Evolutionary conservation across 495 filamentous ascomycete genomes (phyloP), one percentile per base, ranked within the genome.

Genomic region (Aspergillus kassunensis): DNA sequence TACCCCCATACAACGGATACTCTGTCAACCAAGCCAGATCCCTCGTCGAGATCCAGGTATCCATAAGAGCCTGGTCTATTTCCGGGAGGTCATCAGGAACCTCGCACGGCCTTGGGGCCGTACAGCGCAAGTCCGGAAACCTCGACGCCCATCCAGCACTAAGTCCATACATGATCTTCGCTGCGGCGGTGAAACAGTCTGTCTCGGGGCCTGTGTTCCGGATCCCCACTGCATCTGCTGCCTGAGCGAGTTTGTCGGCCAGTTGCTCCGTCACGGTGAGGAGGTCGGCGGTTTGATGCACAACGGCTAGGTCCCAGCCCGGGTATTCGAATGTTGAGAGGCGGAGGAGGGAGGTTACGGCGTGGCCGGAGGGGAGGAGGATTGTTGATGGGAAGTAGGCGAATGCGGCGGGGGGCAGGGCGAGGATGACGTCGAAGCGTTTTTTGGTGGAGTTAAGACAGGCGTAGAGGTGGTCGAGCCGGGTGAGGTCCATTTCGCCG

Each of bases 261-360:
- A 56, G 13, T 27, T 47, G 42, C 2, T 51, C 18, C 9, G 54
- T 31, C 15, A 36, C 12, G 20, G 9, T n/a, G 0, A 59, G 19
- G 5, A 62, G 34, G 19, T 62, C 59, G 6, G 49, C 37, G 0
- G 30, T 56, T 9, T 41, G 10, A 27, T 35, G 30, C 2, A 56
- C 59, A 6, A 34, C 12, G 9, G 25, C 44, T 13, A 24, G 30
- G 27, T 63, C 56, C 60, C 60, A 63, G 6, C 49, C 53, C 1
- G 60, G 54, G 41, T 57, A 53, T 10, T 63, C 53, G 31, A 63
- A 45, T 11, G 54, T 59, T 2, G 60, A 57, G 0, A 63, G 45
- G 0, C 53, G 51, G 21, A 49, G 57, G 4, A 63, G 50, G 0
- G 47, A 30, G 1, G 59, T 34, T 7, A 62, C 13, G 33, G 46